Base-by-base conservation (phyloP, 1,139 yeast genomes). In the Suhomyces ambrosiae region DNA sequence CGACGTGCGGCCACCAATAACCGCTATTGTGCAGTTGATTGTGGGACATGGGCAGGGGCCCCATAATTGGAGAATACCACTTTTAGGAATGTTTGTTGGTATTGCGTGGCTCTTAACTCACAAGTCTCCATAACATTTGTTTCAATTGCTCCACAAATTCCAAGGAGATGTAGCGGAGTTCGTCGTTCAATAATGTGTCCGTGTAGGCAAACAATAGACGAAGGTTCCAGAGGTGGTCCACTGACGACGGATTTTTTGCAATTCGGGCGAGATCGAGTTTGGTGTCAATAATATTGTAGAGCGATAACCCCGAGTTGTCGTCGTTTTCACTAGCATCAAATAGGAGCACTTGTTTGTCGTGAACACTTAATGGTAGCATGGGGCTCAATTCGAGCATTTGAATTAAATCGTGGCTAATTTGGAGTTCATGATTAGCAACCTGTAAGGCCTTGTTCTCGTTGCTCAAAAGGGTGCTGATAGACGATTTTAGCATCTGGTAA, bases 201-300 rank as follows among this genome's bases (percentile, higher is more conserved):
- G 79, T 73, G 57, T 74, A 83, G 8, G 82, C 78, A 56, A 86
- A 82, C 12, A 86, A 60, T 27, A 86, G 57, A 43, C 75, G 72
- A 42, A 86, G 60, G 47, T 82, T 83, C 85, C 88, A 80, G 34
- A 85, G 56, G 40, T 82, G 86, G 38, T 82, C 85, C 2, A 69
- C 54, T 1, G 58, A 54, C 14, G 49, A 42, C 0, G 88, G 86
- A 1, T 49, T 45, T 11, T 48, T 46, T 1, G 80, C 80, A 50
- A 76, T 61, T 3, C 58, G 53, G 23, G 62, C 62, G 27, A 83
- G 56, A 42, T 82, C 82, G 23, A 77, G 56, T 49, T 80, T 80
- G 45, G 74, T 69, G 51, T 83, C 88, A 19, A 79, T 61, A 10
- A 79, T 72, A 22, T 75, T 73, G 34, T 76, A 69, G 17, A 73